Evolutionary conservation across 169 alveolate species (phyloP).

Genomic region (Eimeria acervulina): DNA sequence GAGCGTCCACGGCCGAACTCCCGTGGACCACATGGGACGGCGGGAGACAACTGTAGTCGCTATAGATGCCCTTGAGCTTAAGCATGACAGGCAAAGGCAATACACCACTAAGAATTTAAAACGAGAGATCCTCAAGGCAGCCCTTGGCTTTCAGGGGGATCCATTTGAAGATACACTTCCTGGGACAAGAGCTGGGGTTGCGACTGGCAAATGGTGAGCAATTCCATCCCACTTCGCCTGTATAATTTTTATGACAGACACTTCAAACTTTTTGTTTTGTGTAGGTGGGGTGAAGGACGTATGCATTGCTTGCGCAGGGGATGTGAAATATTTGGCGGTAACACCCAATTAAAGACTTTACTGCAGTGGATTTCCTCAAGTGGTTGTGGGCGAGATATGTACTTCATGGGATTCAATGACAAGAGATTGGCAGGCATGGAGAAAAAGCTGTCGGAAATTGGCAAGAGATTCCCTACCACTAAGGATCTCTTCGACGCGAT

Average conservation of each 20-base stretch:
- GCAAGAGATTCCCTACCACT: slow-evolving; percentile 25
- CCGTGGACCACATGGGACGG: slow-evolving; percentile 70
- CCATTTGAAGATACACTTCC: slow-evolving; percentile 41
- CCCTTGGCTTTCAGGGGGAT: slow-evolving; percentile 79
- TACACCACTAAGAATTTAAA: not conserved
- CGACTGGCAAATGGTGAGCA: slow-evolving; percentile 73
- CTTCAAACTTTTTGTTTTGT: not conserved
- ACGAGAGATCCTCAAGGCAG: slow-evolving; percentile 74
- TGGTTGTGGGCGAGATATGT: slow-evolving; percentile 17
- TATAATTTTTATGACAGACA: not conserved
- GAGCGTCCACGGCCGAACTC: slow-evolving; percentile 54
- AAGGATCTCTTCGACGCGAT: slow-evolving; percentile 15
- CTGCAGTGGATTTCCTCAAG: slow-evolving; percentile 23
- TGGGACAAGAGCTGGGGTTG: slow-evolving; percentile 4
- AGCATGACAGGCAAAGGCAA: not conserved
- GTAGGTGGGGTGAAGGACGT: not conserved
- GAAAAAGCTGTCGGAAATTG: not conserved
- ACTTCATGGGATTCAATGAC: slow-evolving; percentile 14
- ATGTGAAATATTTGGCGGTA: not conserved
- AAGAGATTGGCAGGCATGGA: not conserved
- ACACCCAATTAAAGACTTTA: not conserved
- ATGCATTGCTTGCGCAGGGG: slow-evolving; percentile 26
- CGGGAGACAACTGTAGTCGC: slow-evolving; percentile 65
- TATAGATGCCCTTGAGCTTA: slow-evolving; percentile 42
- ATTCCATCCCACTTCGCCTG: not conserved